A percentile compares a stretch with the other conserved stretches of the same genome.
These are phyloP conservation scores for Apiotrichum porosum DNA, from an alignment of 1,284 basidiomycete genomes.

Conservation along the genomic window DNA sequence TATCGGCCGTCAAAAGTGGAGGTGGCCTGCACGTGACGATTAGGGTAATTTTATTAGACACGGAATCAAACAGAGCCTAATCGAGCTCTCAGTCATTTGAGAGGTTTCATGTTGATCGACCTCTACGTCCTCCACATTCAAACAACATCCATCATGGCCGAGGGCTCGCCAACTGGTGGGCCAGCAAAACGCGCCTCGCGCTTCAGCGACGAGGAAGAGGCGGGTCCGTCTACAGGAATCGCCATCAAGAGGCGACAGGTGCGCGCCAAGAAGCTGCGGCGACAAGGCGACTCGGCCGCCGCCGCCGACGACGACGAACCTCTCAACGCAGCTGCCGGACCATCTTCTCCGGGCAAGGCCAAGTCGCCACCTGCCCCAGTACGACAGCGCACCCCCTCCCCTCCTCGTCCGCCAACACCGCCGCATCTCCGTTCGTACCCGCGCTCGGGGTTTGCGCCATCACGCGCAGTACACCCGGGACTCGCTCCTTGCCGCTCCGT, in stretches of 20 bases:
- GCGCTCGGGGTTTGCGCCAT: conserved; percentile 57
- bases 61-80: neutral
- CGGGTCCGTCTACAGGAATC: neutral
- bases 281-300: conserved; percentile 12
- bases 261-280: conserved; percentile 35
- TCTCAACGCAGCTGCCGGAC: too few species aligned
- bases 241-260: conserved; percentile 35
- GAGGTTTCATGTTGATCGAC: too few species aligned
- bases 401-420: conserved; percentile 4
- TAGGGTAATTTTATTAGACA: neutral
- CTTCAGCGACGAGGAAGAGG: neutral
- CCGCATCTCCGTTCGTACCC: conserved; percentile 10
- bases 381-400: conserved; percentile 5
- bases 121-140: too few species aligned
- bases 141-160: conserved; percentile 1
- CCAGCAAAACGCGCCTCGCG: conserved; percentile 3
- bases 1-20: neutral
- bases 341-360: neutral
- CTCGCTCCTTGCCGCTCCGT: conserved; percentile 81
- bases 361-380: neutral
- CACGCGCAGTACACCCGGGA: conserved; percentile 66
- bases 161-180: neutral
- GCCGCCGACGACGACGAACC: conserved; percentile 7
- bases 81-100: too few species aligned
- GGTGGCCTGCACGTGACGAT: conserved; percentile 2